Conservation (phyloP, 352 stramenopile genomes). For the Pythium periplocum region DNA sequence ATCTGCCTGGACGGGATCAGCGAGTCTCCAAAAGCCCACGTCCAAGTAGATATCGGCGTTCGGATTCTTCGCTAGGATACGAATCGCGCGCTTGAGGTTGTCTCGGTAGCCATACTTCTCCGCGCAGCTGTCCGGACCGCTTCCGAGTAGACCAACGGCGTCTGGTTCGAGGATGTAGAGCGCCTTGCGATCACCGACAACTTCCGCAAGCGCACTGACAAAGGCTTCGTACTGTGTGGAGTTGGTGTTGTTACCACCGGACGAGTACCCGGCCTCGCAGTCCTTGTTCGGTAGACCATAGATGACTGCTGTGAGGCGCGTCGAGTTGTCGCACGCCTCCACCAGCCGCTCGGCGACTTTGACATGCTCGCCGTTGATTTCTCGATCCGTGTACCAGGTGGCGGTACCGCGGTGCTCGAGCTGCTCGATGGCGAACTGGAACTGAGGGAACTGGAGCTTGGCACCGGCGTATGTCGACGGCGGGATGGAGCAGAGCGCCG, state of each 20-base stretch:
- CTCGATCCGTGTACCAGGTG: constrained; percentile 65
- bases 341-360: constrained; percentile 28
- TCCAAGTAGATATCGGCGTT: constrained; percentile 72
- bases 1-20: too few relatives aligned
- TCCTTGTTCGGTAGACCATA: constrained; percentile 77
- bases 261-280: constrained; percentile 50
- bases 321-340: constrained; percentile 23
- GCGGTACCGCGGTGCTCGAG: constrained; percentile 50
- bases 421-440: constrained; percentile 32
- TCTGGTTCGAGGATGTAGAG: constrained; percentile 73
- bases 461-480: constrained; percentile 39
- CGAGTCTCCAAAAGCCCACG: constrained; percentile 56
- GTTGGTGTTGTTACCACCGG: constrained; percentile 27
- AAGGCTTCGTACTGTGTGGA: constrained; percentile 41
- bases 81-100: constrained; percentile 54
- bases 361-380: constrained; percentile 33
- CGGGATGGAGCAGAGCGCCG: constrained; percentile 40
- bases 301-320: constrained; percentile 47
- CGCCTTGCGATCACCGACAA: constrained; percentile 43
- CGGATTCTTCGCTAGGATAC: constrained; percentile 40
- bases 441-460: constrained; percentile 34
- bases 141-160: constrained; percentile 41
- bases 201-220: constrained; percentile 36
- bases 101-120: constrained; percentile 26
- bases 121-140: constrained; percentile 29